Base-by-base conservation (phyloP, 2,329 filamentous ascomycete species). In the Colletotrichum navitas region DNA sequence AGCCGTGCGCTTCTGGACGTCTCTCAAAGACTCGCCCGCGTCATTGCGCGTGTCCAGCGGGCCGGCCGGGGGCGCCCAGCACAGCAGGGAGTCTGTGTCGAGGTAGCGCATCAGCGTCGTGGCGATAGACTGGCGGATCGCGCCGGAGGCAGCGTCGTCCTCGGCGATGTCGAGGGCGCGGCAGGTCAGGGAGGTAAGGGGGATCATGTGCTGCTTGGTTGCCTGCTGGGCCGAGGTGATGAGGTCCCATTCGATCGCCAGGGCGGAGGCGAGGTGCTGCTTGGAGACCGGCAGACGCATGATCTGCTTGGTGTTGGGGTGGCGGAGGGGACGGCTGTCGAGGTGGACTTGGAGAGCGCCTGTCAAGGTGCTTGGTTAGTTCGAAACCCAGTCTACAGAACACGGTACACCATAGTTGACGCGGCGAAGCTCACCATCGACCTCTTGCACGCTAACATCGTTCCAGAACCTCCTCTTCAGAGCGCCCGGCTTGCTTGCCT, bases 201-300 rank as follows among this genome's bases (percentile, higher is more conserved):
- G 96, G 75, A 98, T 95, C 59, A 97, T 89, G 82, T 98, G 94
- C 71, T 93, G 90, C 80, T 92, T 93, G 49, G 95, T 88, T 0
- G 94, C 94, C 82, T 98, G 94, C 79, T 95, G 92, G 3, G 93
- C 90, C 18, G 93, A 93, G 32, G 91, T 88, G 72, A 99, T 88
- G 60, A 92, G 86, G 80, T 98, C 95, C 96, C 96, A 99, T 85
- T 99, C 96, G 55, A 97, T 84, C 3, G 95, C 96, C 74, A 99
- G 91, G 68, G 94, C 93, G 55, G 91, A 87, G 32, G 95, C 95
- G 49, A 98, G 91, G 77, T 94, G 89, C 41, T 90, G 91, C 83
- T 98, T 98, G 68, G 87, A 88, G 1, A 84, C 77, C 0, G 96
- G 95, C 36, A 98, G 78, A 1, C 87, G 89, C 76, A 99, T 85